phyloP scores from a whole-genome alignment of 768 basidiomycete genomes.

The Mycena latifolia region DNA sequence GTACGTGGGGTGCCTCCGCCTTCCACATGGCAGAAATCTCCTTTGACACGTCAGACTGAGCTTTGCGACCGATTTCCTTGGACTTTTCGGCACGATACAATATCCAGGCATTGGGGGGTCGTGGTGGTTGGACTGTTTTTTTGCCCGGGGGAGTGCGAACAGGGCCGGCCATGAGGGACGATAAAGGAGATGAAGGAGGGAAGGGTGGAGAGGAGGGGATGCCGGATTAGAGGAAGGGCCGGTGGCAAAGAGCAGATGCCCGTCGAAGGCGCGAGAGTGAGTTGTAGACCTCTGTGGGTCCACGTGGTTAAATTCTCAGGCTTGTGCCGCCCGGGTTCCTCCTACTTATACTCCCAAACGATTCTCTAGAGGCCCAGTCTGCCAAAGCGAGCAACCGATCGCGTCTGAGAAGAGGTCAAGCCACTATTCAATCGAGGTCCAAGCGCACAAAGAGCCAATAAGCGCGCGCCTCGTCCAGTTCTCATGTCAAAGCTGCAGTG shows the following conservation, averaged over 20 bases:
- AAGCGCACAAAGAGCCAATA: constrained; percentile 12
- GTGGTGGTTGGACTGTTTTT: constrained; percentile 55
- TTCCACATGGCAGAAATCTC: constrained; percentile 76
- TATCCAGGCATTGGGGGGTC: constrained; percentile 89
- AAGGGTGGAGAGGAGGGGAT: neutral
- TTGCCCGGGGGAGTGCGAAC: constrained; percentile 31
- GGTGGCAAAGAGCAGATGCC: constrained; percentile 14
- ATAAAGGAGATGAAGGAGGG: neutral
- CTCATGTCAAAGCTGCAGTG: constrained; percentile 3
- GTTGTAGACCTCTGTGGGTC: neutral
- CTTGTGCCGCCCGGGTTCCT: neutral
- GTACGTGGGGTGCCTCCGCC: constrained; percentile 60
- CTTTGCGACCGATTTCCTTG: constrained; percentile 49
- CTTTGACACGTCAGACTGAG: constrained; percentile 76
- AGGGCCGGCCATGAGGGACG: constrained; percentile 28
- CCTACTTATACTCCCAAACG: neutral
- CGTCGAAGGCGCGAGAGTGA: constrained; percentile 3
- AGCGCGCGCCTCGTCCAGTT: constrained; percentile 20
- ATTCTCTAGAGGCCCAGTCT: neutral
- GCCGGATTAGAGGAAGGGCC: neutral
- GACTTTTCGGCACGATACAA: constrained; percentile 75
- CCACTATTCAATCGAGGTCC: neutral
- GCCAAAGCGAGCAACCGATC: neutral
- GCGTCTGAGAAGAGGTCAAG: neutral
- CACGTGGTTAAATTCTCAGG: neutral